These are phyloP conservation scores for Pyricularia sp. DNA, from an alignment of 2,329 filamentous ascomycete species.

Conservation along the genomic window DNA sequence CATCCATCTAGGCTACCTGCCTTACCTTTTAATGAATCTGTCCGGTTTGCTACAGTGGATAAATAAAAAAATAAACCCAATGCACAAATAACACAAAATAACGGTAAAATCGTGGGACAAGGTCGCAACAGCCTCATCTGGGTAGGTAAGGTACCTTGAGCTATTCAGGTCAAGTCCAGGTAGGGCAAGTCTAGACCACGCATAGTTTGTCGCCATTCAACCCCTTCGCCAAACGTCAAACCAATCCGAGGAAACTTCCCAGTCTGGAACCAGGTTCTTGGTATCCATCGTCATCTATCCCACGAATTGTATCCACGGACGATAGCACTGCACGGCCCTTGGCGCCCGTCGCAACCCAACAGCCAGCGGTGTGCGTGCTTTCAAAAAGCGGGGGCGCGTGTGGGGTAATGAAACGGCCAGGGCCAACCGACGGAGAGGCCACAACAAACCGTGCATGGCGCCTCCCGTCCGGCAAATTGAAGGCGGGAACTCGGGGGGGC, in stretches of 20 bases:
- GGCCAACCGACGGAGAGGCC: not conserved
- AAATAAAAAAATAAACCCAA: not conserved
- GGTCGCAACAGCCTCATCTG: not conserved
- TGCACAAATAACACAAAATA: no score
- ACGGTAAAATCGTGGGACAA: not conserved
- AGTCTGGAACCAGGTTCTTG: not conserved
- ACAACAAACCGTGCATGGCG: not conserved
- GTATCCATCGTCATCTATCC: not conserved
- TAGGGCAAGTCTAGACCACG: not conserved
- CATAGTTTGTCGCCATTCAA: not conserved
- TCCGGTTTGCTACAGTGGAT: not conserved
- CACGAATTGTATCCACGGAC: not conserved
- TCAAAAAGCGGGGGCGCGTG: not conserved
- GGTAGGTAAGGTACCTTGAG: no score
- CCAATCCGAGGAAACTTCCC: not conserved
- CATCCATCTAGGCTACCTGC: not conserved
- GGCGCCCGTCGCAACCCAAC: not conserved
- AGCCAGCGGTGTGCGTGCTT: not conserved
- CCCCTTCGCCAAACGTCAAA: not conserved
- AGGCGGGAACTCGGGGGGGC: not conserved
- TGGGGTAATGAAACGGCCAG: not conserved
- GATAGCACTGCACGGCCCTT: not conserved
- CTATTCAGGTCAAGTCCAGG: not conserved
- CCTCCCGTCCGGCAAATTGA: not conserved
- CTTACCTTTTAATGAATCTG: not conserved